Evolutionary conservation across 2,329 filamentous ascomycete genomes (phyloP).

Genomic region (Bipolaris victoriae): DNA sequence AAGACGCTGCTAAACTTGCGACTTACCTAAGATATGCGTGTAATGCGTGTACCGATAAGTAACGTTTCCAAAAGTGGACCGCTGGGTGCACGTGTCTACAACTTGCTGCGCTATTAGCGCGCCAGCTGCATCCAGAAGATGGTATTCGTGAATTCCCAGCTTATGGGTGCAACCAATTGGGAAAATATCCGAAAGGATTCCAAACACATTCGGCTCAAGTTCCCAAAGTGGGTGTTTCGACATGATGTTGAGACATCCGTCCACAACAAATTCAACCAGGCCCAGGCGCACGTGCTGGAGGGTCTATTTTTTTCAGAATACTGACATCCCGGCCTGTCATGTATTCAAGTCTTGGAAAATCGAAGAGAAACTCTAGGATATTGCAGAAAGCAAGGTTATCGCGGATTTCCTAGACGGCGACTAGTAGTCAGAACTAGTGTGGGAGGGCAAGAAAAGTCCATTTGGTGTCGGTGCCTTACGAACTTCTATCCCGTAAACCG

Average conservation of each 20-base stretch:
- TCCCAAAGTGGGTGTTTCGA: slow-evolving; percentile 48
- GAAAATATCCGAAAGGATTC: slow-evolving; percentile 44
- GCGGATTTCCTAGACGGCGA: slow-evolving; percentile 26
- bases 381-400: slow-evolving; percentile 25
- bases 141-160: slow-evolving; percentile 4
- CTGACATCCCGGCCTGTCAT: not conserved
- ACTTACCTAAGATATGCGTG: not conserved
- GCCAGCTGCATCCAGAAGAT: slow-evolving; percentile 7
- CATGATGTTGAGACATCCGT: slow-evolving; percentile 49
- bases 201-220: slow-evolving; percentile 13
- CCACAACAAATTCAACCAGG: slow-evolving; percentile 43
- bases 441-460: too few relatives aligned
- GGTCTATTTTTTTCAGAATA: not conserved
- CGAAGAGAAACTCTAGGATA: slow-evolving; percentile 30
- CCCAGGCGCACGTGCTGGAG: slow-evolving; percentile 28
- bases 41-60: not conserved
- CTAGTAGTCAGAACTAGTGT: slow-evolving; percentile 19
- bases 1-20: not conserved
- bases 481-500: too few relatives aligned
- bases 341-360: slow-evolving; percentile 24
- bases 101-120: slow-evolving; percentile 6
- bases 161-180: slow-evolving; percentile 46
- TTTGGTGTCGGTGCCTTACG: too few relatives aligned
- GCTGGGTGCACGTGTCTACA: not conserved
- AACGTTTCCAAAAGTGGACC: not conserved